Evolutionary conservation across 108 stramenopile genomes (phyloP).

Genomic region (Cyclotella atomus): DNA sequence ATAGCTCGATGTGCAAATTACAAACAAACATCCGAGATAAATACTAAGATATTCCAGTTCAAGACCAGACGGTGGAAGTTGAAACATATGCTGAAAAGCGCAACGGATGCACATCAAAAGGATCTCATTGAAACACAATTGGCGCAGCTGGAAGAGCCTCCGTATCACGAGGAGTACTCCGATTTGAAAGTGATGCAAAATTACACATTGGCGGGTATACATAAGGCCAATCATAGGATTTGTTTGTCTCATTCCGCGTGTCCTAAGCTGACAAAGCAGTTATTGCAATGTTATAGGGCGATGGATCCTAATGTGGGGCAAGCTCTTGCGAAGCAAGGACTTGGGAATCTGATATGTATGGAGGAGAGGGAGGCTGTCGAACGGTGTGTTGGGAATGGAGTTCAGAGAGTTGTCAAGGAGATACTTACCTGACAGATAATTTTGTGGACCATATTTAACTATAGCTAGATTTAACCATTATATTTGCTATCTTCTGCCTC

Average conservation of each 20-base stretch:
- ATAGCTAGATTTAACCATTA: too few relatives aligned
- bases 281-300: constrained; percentile 27
- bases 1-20: constrained; percentile 24
- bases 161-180: constrained; percentile 32
- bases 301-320: constrained; percentile 8
- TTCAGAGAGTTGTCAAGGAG: constrained; percentile 34
- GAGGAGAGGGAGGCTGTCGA: constrained; percentile 43
- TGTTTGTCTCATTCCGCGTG: constrained; percentile 26
- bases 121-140: background rate
- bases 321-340: constrained; percentile 18
- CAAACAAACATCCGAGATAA: constrained; percentile 8
- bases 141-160: background rate
- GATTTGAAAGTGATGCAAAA: constrained; percentile 24
- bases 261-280: constrained; percentile 18
- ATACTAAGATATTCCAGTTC: constrained; percentile 1
- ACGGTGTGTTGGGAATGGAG: constrained; percentile 35
- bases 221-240: constrained; percentile 25
- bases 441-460: too few relatives aligned
- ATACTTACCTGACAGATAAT: constrained; percentile 29
- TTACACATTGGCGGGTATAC: constrained; percentile 15
- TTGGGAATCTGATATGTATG: constrained; percentile 26
- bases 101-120: background rate
- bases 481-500: too few relatives aligned
- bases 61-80: background rate
- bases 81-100: background rate